A percentile compares a stretch with the other conserved stretches of the same genome.
phyloP scores from a whole-genome alignment of 768 basidiomycete species.

The Russula foetens region DNA sequence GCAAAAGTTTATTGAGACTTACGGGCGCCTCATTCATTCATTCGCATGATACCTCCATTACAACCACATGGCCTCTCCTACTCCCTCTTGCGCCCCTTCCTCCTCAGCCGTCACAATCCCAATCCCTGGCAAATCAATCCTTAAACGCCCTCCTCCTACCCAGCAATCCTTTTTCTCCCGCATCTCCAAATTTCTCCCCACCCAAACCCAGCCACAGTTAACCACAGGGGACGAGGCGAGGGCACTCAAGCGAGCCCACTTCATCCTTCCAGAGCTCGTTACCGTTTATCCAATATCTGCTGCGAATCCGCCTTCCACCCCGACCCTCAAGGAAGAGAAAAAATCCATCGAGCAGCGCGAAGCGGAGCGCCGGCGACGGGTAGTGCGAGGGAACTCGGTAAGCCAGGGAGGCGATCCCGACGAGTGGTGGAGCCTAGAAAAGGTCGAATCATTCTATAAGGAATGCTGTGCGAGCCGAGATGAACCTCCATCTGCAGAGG shows the following conservation, averaged over 20 bases:
- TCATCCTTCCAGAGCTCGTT: slow-evolving; percentile 78
- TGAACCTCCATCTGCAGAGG: slow-evolving; percentile 54
- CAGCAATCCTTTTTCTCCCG: slow-evolving; percentile 66
- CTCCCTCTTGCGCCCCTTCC: slow-evolving; percentile 57
- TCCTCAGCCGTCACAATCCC: slow-evolving; percentile 77
- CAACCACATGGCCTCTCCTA: slow-evolving; percentile 26
- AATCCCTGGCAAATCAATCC: slow-evolving; percentile 71
- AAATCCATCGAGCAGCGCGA: slow-evolving; percentile 71
- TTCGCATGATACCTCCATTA: neutral
- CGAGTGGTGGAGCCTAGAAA: slow-evolving; percentile 80
- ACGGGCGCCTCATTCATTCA: neutral
- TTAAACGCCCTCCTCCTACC: slow-evolving; percentile 65
- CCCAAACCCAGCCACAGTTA: slow-evolving; percentile 30
- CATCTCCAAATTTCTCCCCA: slow-evolving; percentile 66
- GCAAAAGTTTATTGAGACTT: no score
- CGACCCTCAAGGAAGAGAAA: slow-evolving; percentile 74
- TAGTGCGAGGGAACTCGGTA: slow-evolving; percentile 49
- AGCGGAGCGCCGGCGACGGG: slow-evolving; percentile 52
- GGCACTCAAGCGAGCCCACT: slow-evolving; percentile 82
- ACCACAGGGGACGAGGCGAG: slow-evolving; percentile 37
- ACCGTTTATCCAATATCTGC: slow-evolving; percentile 89
- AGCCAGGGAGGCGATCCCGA: slow-evolving; percentile 29
- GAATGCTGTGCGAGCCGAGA: slow-evolving; percentile 78
- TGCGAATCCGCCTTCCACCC: slow-evolving; percentile 73
- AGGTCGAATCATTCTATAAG: slow-evolving; percentile 79